phyloP scores from a whole-genome alignment of 306 rosid genomes.

The Malus asiatica region DNA sequence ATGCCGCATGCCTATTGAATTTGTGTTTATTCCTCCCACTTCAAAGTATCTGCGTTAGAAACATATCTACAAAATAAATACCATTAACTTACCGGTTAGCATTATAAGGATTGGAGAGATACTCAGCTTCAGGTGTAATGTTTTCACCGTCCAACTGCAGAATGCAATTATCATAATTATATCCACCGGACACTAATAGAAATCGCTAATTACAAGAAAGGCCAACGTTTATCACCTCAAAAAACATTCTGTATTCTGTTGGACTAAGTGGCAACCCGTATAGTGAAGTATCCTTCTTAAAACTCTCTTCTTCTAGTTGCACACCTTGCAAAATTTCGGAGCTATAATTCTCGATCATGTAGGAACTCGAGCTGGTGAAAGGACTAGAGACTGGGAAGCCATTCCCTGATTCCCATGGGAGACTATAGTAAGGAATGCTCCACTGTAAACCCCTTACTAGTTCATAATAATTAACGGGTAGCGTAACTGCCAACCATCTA shows the following conservation, averaged over 20 bases:
- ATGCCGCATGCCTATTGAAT: background rate
- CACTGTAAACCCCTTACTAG: constrained; percentile 60
- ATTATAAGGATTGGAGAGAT: constrained; percentile 39
- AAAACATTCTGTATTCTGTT: constrained; percentile 63
- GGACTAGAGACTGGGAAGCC: constrained; percentile 38
- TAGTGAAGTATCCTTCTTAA: constrained; percentile 31
- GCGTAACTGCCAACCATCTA: constrained; percentile 64
- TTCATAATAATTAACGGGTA: constrained; percentile 78
- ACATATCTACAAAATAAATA: background rate
- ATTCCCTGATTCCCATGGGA: constrained; percentile 68
- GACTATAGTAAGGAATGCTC: constrained; percentile 65
- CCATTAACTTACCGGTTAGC: constrained; percentile 43
- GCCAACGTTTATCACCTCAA: constrained; percentile 48
- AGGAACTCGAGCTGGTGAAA: constrained; percentile 29
- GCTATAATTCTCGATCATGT: constrained; percentile 22
- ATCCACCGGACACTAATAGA: background rate
- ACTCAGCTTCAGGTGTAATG: constrained; percentile 67
- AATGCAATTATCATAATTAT: background rate
- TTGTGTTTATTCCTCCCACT: too few species aligned
- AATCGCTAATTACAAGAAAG: constrained; percentile 7
- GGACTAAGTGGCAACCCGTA: constrained; percentile 74
- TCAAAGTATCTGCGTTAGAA: background rate
- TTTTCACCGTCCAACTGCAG: constrained; percentile 44
- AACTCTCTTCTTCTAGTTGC: constrained; percentile 27
- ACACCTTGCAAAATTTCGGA: constrained; percentile 22